These are phyloP conservation scores for Phaffomyces opuntiae DNA, from an alignment of 805 yeast genomes.

Conservation along the genomic window DNA sequence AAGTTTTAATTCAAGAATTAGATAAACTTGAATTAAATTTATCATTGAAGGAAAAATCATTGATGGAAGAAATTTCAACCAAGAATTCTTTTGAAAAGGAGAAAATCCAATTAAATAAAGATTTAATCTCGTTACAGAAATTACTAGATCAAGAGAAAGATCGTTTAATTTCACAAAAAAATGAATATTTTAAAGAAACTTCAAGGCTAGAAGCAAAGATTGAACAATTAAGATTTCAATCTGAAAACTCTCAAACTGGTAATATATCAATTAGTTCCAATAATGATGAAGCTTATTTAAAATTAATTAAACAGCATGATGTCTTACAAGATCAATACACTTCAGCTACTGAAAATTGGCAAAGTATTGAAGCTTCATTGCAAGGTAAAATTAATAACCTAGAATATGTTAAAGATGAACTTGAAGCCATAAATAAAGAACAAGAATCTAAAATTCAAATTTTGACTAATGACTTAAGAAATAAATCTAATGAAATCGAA, in stretches of 20 bases:
- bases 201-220: slow-evolving; percentile 58
- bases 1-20: slow-evolving; percentile 17
- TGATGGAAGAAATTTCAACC: slow-evolving; percentile 19
- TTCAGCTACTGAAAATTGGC: slow-evolving; percentile 77
- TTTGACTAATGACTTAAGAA: slow-evolving; percentile 25
- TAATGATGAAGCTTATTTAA: slow-evolving; percentile 35
- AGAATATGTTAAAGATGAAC: slow-evolving; percentile 38
- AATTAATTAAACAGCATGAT: slow-evolving; percentile 41
- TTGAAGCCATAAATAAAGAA: slow-evolving; percentile 24
- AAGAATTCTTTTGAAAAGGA: slow-evolving; percentile 19
- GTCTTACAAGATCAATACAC: slow-evolving; percentile 64
- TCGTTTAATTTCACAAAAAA: slow-evolving; percentile 14
- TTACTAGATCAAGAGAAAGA: slow-evolving; percentile 30
- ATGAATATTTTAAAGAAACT: slow-evolving; percentile 35
- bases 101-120: slow-evolving; percentile 18
- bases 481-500: slow-evolving; percentile 20
- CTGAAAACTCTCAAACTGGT: slow-evolving; percentile 40
- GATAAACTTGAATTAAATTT: slow-evolving; percentile 18
- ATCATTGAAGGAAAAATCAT: slow-evolving; percentile 14
- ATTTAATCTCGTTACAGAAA: slow-evolving; percentile 25
- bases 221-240: slow-evolving; percentile 57
- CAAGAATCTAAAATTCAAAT: slow-evolving; percentile 20
- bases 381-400: slow-evolving; percentile 37
- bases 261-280: slow-evolving; percentile 6
- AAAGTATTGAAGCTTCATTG: slow-evolving; percentile 64